phyloP scores from a whole-genome alignment of 2,329 filamentous ascomycete genomes.

The Hypoxylon sp. region DNA sequence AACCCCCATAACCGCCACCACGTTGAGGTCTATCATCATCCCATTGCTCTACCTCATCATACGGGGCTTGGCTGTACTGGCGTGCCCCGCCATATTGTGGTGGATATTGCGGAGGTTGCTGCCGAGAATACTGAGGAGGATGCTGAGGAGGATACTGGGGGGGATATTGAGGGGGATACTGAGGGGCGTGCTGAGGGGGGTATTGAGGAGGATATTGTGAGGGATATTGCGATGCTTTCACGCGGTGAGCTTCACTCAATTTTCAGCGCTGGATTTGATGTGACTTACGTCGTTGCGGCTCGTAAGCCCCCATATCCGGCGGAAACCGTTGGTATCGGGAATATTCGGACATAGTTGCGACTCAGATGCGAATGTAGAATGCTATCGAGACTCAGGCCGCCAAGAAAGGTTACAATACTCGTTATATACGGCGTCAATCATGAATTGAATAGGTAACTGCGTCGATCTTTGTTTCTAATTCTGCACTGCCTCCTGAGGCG shows the following conservation, averaged over 20 bases:
- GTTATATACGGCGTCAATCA: conserved; percentile 17
- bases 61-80: conserved; percentile 6
- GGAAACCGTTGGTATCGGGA: conserved; percentile 13
- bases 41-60: conserved; percentile 38
- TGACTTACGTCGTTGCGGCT: conserved; percentile 15
- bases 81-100: conserved; percentile 14
- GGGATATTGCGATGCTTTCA: conserved; percentile 15
- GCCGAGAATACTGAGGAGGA: background rate
- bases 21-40: conserved; percentile 36
- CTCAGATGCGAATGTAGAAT: background rate
- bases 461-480: conserved; percentile 9
- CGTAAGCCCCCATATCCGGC: conserved; percentile 21
- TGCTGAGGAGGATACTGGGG: background rate
- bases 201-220: background rate
- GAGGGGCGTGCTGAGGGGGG: background rate
- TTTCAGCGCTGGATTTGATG: conserved; percentile 7
- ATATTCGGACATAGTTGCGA: conserved; percentile 13
- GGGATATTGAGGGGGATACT: background rate
- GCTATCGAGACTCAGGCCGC: background rate
- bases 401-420: conserved; percentile 14
- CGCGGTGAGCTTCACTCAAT: conserved; percentile 2
- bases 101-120: conserved; percentile 1
- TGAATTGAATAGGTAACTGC: conserved; percentile 1
- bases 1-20: background rate
- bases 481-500: conserved; percentile 18